Base-by-base conservation (phyloP, 768 basidiomycete species). In the Phaeotremella fagi region DNA sequence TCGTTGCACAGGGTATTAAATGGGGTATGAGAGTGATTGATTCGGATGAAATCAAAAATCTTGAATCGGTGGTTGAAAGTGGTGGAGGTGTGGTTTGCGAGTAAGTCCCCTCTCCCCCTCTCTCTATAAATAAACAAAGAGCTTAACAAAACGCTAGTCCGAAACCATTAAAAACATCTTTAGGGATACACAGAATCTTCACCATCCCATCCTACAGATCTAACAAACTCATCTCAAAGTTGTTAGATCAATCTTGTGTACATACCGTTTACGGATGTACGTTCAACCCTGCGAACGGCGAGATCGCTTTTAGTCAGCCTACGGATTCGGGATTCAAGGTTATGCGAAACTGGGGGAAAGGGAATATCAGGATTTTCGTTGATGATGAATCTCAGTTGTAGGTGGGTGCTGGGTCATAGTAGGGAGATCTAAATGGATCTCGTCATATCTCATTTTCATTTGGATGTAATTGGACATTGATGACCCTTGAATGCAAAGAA, bases 271-370 rank as follows among this genome's bases (percentile, higher is more conserved):
- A 72, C 45, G 72, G 68, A 14, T 64, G 62, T 31, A 29, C 43
- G 0, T 60, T 64, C 48, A 52, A 59, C 31, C 67, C 71, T 0
- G 25, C 7, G 0, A 60, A 51, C 26, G 71, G 72, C 0, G 54
- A 72, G 33, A 67, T 70, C 0, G 72, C 72, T 3, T 74, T 74
- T 44, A 65, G 63, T 2, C 72, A 74, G 48, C 72, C 72, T 12
- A 72, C 72, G 15, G 59, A 65, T 25, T 66, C 63, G 25, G 72
- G 72, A 12, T 48, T 61, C 35, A 49, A 42, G 27, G 63, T 64
- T 18, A 74, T 74, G 72, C 57, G 66, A 45, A 35, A 45, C 3
- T 74, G 70, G 72, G 71, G 72, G 6, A 48, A 52, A 18, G 72
- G 69, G 3, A 36, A 25, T n/a, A 57, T 71, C 3, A 57, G 67